Base-by-base conservation (phyloP, 768 basidiomycete genomes). In the Agaricus subrufescens region DNA sequence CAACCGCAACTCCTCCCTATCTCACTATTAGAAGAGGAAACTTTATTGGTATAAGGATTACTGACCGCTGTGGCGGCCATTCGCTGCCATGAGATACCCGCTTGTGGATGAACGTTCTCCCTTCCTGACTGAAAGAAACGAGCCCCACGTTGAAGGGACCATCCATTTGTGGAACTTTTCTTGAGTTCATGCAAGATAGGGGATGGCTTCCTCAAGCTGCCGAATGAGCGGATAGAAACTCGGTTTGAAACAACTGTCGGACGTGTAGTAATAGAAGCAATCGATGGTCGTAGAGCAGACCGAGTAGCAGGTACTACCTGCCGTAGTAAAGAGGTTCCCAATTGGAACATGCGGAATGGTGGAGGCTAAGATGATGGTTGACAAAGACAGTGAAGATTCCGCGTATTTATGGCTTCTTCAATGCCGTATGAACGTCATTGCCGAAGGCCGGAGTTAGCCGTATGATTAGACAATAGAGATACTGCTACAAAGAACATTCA, bases 1-100 rank as follows among this genome's bases (percentile, higher is more conserved):
- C 80, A 8, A 86, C 87, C 38, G 84, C 89, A 39, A 92, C 86
- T 31, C 86, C 83, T 25, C 78, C 85, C 88, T 90, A 61, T 14
- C 47, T 50, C 14, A 19, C 11, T 37, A n/a, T 56, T 23, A 50
- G 27, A 6, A 7, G 27, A 38, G 30, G 34, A 10, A 43, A 38
- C 5, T 7, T 4, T 5, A 37, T 6, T 15, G 6, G 14, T 7
- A 19, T 19, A 34, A 29, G 27, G 23, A 46, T 14, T 15, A 45
- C 55, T 29, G 9, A 56, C 55, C 15, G 55, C 48, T 5, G 55
- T 56, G 11, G 34, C 31, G 19, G 47, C 55, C 23, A 56, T 19
- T 34, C 55, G 55, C 29, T 38, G 29, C 55, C 55, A 56, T 45
- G 55, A 50, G 27, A 56, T 43, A 8, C 27, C n/a, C 2, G 48